phyloP scores from a whole-genome alignment of 1,139 yeast genomes.

The Geotrichum citri-aurantii region DNA sequence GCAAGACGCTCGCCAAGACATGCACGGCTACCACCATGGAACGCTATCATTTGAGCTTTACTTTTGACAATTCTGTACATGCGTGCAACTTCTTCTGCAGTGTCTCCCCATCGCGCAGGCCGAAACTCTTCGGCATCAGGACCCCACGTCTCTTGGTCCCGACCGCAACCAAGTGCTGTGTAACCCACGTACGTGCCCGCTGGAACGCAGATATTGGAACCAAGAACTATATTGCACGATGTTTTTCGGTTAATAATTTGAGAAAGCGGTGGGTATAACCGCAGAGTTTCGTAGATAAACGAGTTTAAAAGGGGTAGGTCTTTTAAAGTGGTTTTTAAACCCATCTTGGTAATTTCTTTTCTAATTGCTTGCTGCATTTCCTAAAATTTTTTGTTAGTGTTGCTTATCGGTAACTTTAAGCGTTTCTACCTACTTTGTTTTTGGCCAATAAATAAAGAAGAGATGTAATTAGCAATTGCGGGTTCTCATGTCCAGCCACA shows the following conservation, averaged over 20 bases:
- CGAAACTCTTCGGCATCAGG: slow-evolving; percentile 43
- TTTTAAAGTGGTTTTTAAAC: slow-evolving; percentile 20
- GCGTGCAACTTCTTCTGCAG: slow-evolving; percentile 28
- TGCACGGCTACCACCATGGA: slow-evolving; percentile 58
- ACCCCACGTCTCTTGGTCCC: slow-evolving; percentile 49
- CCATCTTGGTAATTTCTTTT: slow-evolving; percentile 10
- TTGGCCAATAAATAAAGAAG: slow-evolving; percentile 47
- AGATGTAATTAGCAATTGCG: slow-evolving; percentile 49
- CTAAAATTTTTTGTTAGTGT: slow-evolving; percentile 16
- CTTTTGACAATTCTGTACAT: slow-evolving; percentile 45
- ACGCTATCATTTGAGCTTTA: slow-evolving; percentile 45
- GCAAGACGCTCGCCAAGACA: slow-evolving; percentile 61
- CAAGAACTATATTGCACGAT: slow-evolving; percentile 38
- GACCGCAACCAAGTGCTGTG: slow-evolving; percentile 52
- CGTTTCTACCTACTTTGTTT: slow-evolving; percentile 22
- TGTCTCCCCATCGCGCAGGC: slow-evolving; percentile 56
- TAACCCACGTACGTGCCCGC: slow-evolving; percentile 53
- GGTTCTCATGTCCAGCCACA: slow-evolving; percentile 61
- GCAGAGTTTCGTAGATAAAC: slow-evolving; percentile 47
- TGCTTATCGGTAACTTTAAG: background rate
- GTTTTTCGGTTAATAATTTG: slow-evolving; percentile 53
- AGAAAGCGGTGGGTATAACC: slow-evolving; percentile 55
- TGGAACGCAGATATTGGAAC: slow-evolving; percentile 44
- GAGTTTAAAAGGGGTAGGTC: slow-evolving; percentile 34
- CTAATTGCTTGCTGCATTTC: slow-evolving; percentile 7